Conservation (phyloP, 2,329 filamentous ascomycete species). For the Mollisia scopiformis region DNA sequence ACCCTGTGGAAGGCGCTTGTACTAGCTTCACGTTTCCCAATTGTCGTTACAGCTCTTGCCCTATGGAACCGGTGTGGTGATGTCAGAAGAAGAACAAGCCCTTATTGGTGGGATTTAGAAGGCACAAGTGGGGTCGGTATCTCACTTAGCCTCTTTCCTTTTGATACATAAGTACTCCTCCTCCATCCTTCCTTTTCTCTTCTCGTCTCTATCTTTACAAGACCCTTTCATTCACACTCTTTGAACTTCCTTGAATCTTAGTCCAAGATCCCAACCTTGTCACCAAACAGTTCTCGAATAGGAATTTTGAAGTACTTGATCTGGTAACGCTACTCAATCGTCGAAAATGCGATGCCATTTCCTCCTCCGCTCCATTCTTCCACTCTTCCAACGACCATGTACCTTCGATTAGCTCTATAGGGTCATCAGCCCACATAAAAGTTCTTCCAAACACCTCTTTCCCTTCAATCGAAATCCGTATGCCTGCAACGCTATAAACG, state of each 20-base stretch:
- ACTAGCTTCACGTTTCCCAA: too few species aligned
- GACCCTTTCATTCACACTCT: not conserved
- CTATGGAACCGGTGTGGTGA: too few species aligned
- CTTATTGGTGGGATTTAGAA: too few species aligned
- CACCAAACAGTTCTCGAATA: not conserved
- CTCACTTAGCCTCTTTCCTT: not conserved
- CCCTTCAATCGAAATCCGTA: slow-evolving; percentile 18
- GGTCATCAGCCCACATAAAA: slow-evolving; percentile 18
- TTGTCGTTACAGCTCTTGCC: too few species aligned
- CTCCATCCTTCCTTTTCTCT: too few species aligned
- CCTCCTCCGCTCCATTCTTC: slow-evolving; percentile 22
- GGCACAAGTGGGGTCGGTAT: too few species aligned
- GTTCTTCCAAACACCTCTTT: slow-evolving; percentile 15
- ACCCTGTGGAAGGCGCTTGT: too few species aligned
- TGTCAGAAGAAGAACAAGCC: too few species aligned
- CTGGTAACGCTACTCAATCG: slow-evolving; percentile 7
- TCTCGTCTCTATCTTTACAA: not conserved
- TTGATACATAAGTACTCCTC: not conserved
- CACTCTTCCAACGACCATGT: slow-evolving; percentile 25
- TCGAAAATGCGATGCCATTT: slow-evolving; percentile 25
- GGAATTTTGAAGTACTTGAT: not conserved
- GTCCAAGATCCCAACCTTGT: not conserved
- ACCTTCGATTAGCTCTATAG: slow-evolving; percentile 16
- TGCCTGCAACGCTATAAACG: slow-evolving; percentile 17
- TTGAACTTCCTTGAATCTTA: not conserved